phyloP scores from a whole-genome alignment of 768 basidiomycete genomes.

The Tephrocybe rancida region DNA sequence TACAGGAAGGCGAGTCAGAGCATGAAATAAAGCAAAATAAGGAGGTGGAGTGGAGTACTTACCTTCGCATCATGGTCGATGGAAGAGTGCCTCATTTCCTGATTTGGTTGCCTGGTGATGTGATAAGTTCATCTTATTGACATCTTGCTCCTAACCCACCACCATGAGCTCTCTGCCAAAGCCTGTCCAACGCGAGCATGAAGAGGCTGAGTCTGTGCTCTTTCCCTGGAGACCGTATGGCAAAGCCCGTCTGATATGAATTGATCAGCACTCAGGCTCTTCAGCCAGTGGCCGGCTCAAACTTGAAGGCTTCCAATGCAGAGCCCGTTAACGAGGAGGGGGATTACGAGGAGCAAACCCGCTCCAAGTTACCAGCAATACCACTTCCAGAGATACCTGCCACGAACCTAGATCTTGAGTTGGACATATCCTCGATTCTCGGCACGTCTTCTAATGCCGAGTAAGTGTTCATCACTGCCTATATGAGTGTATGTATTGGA shows the following conservation, averaged over 20 bases:
- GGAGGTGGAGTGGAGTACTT: background rate
- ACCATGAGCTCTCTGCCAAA: constrained; percentile 28
- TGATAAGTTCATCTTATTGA: constrained; percentile 36
- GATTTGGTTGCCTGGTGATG: constrained; percentile 38
- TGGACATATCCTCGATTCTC: constrained; percentile 48
- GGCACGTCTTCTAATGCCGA: constrained; percentile 34
- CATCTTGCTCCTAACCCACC: constrained; percentile 35
- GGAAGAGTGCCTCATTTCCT: background rate
- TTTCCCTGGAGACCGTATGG: constrained; percentile 17
- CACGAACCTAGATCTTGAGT: constrained; percentile 43
- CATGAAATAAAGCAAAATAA: background rate
- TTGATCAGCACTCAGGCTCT: constrained; percentile 22
- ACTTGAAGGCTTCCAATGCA: background rate
- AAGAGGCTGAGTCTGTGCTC: constrained; percentile 36
- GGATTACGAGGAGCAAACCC: background rate
- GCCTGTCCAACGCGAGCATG: constrained; percentile 14
- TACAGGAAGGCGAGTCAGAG: background rate
- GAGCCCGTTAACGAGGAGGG: background rate
- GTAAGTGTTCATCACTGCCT: constrained; percentile 43
- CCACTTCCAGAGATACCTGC: constrained; percentile 53
- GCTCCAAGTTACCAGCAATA: constrained; percentile 12
- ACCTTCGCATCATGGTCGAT: constrained; percentile 4
- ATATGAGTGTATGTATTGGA: constrained; percentile 7
- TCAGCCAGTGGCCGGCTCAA: background rate
- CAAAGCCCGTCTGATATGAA: constrained; percentile 32